Evolutionary conservation across 768 basidiomycete genomes (phyloP).

Genomic region (Clitopilus passeckerianus): DNA sequence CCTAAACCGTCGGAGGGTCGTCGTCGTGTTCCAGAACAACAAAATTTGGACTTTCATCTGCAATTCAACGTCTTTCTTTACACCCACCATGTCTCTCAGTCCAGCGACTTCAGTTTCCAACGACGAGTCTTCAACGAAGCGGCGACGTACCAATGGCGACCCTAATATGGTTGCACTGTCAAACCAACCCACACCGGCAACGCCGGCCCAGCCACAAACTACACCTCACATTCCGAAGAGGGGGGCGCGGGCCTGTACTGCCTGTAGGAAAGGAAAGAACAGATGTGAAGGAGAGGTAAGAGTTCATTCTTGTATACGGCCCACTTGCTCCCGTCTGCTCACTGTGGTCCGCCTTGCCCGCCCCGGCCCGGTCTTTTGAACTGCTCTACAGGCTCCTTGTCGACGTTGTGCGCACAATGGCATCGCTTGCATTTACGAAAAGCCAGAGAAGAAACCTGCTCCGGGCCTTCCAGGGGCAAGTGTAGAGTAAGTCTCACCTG

Average conservation of each 20-base stretch:
- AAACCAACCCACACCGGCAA: slow-evolving; percentile 31
- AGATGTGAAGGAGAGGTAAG: slow-evolving; percentile 88
- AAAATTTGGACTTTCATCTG: slow-evolving; percentile 6
- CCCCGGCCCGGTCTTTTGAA: slow-evolving; percentile 62
- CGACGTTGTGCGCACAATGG: slow-evolving; percentile 83
- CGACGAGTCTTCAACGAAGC: slow-evolving; percentile 49
- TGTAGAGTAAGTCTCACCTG: slow-evolving; percentile 55
- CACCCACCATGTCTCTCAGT: slow-evolving; percentile 57
- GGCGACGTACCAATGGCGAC: slow-evolving; percentile 43
- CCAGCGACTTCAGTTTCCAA: slow-evolving; percentile 55
- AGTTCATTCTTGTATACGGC: slow-evolving; percentile 30
- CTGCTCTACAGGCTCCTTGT: slow-evolving; percentile 70
- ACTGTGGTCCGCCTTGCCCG: slow-evolving; percentile 64
- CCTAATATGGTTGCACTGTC: slow-evolving; percentile 10
- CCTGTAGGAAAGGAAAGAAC: slow-evolving; percentile 90
- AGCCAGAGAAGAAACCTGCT: slow-evolving; percentile 82
- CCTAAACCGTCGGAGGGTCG: slow-evolving; percentile 1
- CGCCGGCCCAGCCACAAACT: slow-evolving; percentile 23
- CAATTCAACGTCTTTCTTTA: slow-evolving; percentile 14
- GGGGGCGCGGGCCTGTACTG: slow-evolving; percentile 85
- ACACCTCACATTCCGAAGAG: slow-evolving; percentile 78
- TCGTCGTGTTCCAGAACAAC: slow-evolving; percentile 2
- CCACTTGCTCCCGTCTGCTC: slow-evolving; percentile 32
- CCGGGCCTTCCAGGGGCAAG: slow-evolving; percentile 57
- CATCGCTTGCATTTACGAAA: slow-evolving; percentile 81